Base-by-base conservation (phyloP, 2,329 filamentous ascomycete genomes). In the Helotiales sp. region DNA sequence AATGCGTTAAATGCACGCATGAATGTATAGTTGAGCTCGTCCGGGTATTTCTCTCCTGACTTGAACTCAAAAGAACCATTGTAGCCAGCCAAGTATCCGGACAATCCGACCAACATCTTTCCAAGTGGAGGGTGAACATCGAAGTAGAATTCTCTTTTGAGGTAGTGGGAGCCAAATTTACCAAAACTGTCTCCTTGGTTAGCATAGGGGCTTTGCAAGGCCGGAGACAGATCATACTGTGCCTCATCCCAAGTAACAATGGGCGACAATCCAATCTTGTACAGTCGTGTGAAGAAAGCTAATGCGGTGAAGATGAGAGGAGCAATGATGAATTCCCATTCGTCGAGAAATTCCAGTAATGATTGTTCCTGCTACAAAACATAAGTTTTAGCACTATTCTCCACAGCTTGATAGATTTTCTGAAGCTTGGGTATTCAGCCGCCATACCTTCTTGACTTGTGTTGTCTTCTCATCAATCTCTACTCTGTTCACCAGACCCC, bases 1-100 rank as follows among this genome's bases (percentile, higher is more conserved):
- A 91, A 85, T 63, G 93, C 89, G 74, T 98, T 99, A 84, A 99
- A 99, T 61, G 93, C 83, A 68, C 95, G 91, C 96, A 99, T 99
- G 72, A 96, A 96, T 68, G 93, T 96, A 75, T 96, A 99, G 80
- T 99, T 89, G 71, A 99, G 82, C 70, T 98, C 91, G 66, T 87
- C 85, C 10, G 95, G 95, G 73, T 99, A 99, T 54, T 85, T 92
- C 72, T 98, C 95, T 73, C 95, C 95, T 54, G 93, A 98, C 77
- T 99, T 99, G 83, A 99, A 99, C 72, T 99, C 95, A 76, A 99
- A 99, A 3, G 93, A 96, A 58, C 95, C 95, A 79, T 99, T 99
- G 81, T 99, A 99, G 65, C 93, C 93, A 66, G 93, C 96, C 61
- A 99, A 82, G 72, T 96, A 96, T 72, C 95, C 95, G 6, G 95